Evolutionary conservation across 2,329 filamentous ascomycete genomes (phyloP).

Genomic region (Sclerotinia trifoliorum): DNA sequence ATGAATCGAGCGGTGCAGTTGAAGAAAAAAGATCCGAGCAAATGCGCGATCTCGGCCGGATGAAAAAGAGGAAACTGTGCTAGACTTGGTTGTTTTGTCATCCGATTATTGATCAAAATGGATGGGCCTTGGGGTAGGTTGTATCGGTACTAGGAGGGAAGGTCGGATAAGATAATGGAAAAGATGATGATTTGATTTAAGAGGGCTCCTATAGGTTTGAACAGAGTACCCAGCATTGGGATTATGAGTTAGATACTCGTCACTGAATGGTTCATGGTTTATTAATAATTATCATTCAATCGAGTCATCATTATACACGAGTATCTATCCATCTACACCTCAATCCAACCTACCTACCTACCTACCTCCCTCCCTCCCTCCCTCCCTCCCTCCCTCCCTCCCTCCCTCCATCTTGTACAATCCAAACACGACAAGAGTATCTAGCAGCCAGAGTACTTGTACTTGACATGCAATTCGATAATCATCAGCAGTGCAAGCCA

Average conservation of each 20-base stretch:
- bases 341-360: too few relatives aligned
- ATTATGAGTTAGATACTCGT: neutral
- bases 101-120: neutral
- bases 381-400: too few relatives aligned
- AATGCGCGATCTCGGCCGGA: slow-evolving; percentile 14
- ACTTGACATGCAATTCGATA: neutral
- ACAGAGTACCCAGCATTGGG: too few relatives aligned
- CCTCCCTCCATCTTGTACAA: neutral
- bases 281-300: neutral
- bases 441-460: too few relatives aligned
- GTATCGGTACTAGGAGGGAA: neutral
- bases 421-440: too few relatives aligned
- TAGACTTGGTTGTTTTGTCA: neutral
- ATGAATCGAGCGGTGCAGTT: neutral
- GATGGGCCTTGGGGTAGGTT: neutral
- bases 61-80: neutral
- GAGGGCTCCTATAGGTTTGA: neutral
- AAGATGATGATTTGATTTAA: neutral
- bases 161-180: neutral
- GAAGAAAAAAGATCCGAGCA: neutral
- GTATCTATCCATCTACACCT: too few relatives aligned
- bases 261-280: too few relatives aligned
- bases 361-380: too few relatives aligned
- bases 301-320: neutral
- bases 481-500: neutral